phyloP scores from a whole-genome alignment of 2,329 filamentous ascomycete genomes.

The Sporothrix dimorphospora region DNA sequence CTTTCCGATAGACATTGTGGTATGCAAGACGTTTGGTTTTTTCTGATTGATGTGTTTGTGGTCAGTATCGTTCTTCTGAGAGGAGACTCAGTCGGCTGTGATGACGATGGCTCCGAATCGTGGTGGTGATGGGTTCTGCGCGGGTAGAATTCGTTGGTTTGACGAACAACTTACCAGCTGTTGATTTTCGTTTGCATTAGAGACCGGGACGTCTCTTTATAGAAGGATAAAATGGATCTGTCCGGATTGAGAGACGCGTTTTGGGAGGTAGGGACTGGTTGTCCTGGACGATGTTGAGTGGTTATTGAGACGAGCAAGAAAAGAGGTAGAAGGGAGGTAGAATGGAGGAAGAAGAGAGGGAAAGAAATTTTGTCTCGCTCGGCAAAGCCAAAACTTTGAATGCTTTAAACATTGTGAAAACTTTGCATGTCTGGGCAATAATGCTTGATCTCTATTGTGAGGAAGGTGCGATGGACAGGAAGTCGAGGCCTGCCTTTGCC shows the following conservation, averaged over 20 bases:
- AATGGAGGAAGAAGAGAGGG: not conserved
- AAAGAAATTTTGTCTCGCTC: not conserved
- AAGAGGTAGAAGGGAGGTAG: not conserved
- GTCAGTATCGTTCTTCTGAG: not conserved
- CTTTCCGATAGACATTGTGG: not conserved
- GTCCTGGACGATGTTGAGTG: not conserved
- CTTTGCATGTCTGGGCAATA: not conserved
- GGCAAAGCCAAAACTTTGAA: not conserved
- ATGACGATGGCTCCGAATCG: not conserved
- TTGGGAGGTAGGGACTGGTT: not conserved
- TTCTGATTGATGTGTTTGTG: not conserved
- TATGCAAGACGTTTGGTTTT: not conserved
- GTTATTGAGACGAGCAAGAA: not conserved
- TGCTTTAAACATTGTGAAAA: not conserved
- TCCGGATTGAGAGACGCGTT: not conserved
- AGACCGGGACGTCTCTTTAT: not conserved
- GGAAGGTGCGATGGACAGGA: conserved; percentile 21
- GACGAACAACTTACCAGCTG: not conserved
- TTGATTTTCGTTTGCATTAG: not conserved
- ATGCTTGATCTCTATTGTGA: not conserved
- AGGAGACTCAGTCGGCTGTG: not conserved
- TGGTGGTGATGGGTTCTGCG: not conserved
- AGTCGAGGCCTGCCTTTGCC: not conserved
- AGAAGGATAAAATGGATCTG: not conserved
- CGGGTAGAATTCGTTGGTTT: too few relatives aligned